Base-by-base conservation (phyloP, 2,329 filamentous ascomycete species). In the Akanthomyces dipterigenus region DNA sequence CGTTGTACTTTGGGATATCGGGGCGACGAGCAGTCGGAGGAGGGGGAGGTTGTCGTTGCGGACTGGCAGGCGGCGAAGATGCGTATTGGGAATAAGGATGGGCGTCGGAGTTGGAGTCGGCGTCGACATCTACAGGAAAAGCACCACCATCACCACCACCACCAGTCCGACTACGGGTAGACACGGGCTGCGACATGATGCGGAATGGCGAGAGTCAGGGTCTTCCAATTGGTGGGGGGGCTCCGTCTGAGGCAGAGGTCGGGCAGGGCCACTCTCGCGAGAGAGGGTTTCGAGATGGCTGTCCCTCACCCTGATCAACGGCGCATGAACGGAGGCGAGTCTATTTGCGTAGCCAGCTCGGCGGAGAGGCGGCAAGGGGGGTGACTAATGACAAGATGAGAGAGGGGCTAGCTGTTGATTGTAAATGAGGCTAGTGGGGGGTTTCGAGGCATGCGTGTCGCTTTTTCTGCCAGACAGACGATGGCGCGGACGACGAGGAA, bases 251-350 rank as follows among this genome's bases (percentile, higher is more conserved):
- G 60, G 45, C 26, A 26, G 24, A 42, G 53, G 45, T 50, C 43
- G 36, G 9, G 59, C 51, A 61, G 40, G 55, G 57, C 57, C 59
- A 43, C 61, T 59, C 64, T 62, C 46, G 31, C 45, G 57, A 46
- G 53, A 61, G 65, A 55, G 63, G 66, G 73, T 74, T 75, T 75
- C 72, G 74, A 73, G 74, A 73, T 70, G 73, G 60, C 70, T 72
- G 71, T 56, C 54, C 69, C 70, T 71, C 71, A 75, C 74, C 76
- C 76, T 78, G 78, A 77, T 77, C 76, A 71, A 72, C 75, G 77
- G 77, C 73, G 78, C 77, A 79, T 76, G 72, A 59, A 59, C 56
- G 56, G 36, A 51, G 56, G n/a, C 56, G 56, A 51, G 24, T 24
- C 42, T 22, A 36, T 24, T 43, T n/a, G 26, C n/a, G 42, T 42